Conservation (phyloP, 305 asterid genomes). For the Solanum chacoense region DNA sequence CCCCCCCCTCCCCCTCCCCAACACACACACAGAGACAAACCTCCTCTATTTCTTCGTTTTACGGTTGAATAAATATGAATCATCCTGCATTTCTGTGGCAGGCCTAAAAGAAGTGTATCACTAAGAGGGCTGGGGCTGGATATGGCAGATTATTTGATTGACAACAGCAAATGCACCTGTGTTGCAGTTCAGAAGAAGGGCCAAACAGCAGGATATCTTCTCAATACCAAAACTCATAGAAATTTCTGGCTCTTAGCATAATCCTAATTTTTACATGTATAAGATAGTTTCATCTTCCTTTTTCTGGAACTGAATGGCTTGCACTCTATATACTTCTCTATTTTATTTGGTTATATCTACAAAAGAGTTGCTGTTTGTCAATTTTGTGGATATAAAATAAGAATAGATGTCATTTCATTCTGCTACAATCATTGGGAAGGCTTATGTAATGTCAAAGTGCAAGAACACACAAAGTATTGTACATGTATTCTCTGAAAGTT, state of each 20-base stretch:
- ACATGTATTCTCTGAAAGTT: neutral
- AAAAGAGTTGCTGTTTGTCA: neutral
- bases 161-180: conserved; percentile 62
- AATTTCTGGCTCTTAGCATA: conserved; percentile 77
- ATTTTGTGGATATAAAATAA: neutral
- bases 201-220: conserved; percentile 55
- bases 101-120: conserved; percentile 39
- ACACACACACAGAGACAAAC: neutral
- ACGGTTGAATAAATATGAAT: neutral
- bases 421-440: neutral
- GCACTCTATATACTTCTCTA: neutral
- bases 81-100: conserved; percentile 1
- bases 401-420: neutral
- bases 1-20: too few relatives aligned
- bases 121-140: conserved; percentile 45
- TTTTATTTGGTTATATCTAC: neutral
- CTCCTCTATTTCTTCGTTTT: neutral
- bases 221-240: conserved; percentile 45
- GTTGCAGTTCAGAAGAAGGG: conserved; percentile 68
- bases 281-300: neutral
- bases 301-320: neutral
- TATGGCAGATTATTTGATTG: conserved; percentile 50
- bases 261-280: neutral
- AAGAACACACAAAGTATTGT: neutral
- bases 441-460: neutral